Base-by-base conservation (phyloP, 768 basidiomycete species). In the Lentinula guzmanii region DNA sequence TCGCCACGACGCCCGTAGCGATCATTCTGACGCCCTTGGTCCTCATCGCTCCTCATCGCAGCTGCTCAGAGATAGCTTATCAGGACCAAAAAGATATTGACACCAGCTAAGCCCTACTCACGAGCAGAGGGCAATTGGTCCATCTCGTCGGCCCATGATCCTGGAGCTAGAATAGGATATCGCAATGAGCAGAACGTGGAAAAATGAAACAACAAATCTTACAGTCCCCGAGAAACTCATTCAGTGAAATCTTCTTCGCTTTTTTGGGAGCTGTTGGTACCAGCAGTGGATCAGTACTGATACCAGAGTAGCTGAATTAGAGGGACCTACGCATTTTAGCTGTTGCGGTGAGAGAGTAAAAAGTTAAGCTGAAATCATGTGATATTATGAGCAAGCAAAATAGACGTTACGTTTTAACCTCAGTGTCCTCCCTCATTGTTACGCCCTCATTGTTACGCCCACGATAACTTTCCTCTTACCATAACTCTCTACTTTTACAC, bases 81-180 rank as follows among this genome's bases (percentile, higher is more conserved):
- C 51, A 64, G 58, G 56, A 55, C 45, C 51, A 64, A 58, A 54
- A 51, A 28, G 18, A 54, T 41, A 13, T 21, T 39, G 13, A 46
- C 53, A 52, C 16, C 45, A 24, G 60, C 41, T 21, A 62, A 21
- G 16, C 59, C 34, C 34, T 42, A 81, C 95, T 78, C 78, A 98
- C 96, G 96, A 70, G 93, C 95, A 67, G 86, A 90, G 31, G 96
- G 96, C 64, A 98, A 82, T 34, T 82, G 68, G 66, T 97, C 95
- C 93, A 98, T 95, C 75, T 98, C 97, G 72, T 98, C 97, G 6
- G 97, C 97, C 97, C 97, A 99, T 70, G 93, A 95, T 69, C 94
- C 96, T 57, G 91, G 77, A 58, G 86, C 93, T 94, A 62, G 65
- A 53, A 69, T 58, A 63, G 52, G 65, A 55, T 60, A 54, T 60